Base-by-base conservation (phyloP, 768 basidiomycete genomes). In the Phanerochaete carnosa region DNA sequence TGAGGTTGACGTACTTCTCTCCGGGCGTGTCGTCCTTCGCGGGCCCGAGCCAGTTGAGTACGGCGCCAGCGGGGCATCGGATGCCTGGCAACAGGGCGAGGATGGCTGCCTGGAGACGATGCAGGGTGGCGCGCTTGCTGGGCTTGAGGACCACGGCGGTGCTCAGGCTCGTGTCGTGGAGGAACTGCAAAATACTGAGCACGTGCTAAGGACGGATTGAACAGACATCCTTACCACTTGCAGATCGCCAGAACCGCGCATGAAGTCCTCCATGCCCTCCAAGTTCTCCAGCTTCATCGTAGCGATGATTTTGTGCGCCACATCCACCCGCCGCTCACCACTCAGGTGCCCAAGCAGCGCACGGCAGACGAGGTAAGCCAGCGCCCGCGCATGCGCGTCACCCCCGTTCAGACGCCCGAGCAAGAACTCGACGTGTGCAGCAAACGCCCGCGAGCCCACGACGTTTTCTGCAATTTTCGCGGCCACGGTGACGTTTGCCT, bases 381-480 rank as follows among this genome's bases (percentile, higher is more conserved):
- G 72, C 2, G 82, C 72, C 19, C 84, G 80, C 30, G 82, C 75
- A 62, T 89, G 80, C 0, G 82, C 68, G 62, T 83, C 77, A 0
- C 74, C 54, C 50, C 82, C 80, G 1, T 77, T 74, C 12, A 92
- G 63, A 62, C 82, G 86, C 19, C 65, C 64, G 3, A 92, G 67
- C 15, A 95, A 69, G 55, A 74, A 74, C 1, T 75, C 74, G 19
- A 87, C 66, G 60, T 86, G 79, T 23, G 72, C 64, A 1, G 69
- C 55, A 55, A 75, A 77, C 22, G 79, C 66, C 39, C 79, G 75
- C 0, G 87, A 89, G 2, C 70, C 70, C 11, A 87, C 66, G 54
- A 93, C 83, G 61, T 90, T 92, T 52, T 84, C 92, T 92, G 91
- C 90, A 58, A 94, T 84, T 65, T 82, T 82, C 26, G 76, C 72